Evolutionary conservation across 306 rosid genomes (phyloP).

Genomic region (Echinosophora koreensis): DNA sequence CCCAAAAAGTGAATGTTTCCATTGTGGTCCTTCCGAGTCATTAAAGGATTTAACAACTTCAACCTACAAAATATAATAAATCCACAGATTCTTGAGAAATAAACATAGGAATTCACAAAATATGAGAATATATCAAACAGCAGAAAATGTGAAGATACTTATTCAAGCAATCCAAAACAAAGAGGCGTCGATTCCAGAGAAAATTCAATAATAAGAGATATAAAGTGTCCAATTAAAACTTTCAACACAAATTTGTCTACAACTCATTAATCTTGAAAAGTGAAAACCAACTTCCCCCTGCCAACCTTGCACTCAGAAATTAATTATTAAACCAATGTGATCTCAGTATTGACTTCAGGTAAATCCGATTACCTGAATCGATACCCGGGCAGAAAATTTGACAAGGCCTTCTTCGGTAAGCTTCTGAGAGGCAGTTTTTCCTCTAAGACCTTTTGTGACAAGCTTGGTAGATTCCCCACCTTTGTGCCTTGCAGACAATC

Average conservation of each 20-base stretch:
- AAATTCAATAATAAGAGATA: slow-evolving; percentile 24
- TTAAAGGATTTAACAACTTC: slow-evolving; percentile 91
- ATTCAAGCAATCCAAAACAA: slow-evolving; percentile 18
- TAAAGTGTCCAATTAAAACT: slow-evolving; percentile 3
- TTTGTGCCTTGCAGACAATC: slow-evolving; percentile 83
- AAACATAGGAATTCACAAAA: slow-evolving; percentile 38
- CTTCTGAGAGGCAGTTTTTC: slow-evolving; percentile 82
- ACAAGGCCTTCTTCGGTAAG: slow-evolving; percentile 96
- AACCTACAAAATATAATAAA: slow-evolving; percentile 61
- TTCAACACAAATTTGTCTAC: slow-evolving; percentile 14
- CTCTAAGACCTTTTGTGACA: slow-evolving; percentile 81
- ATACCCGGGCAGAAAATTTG: slow-evolving; percentile 85
- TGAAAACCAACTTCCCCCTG: slow-evolving; percentile 10
- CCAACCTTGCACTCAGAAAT: slow-evolving; percentile 16
- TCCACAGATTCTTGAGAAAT: slow-evolving; percentile 40
- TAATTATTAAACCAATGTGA: slow-evolving; percentile 12
- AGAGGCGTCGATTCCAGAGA: slow-evolving; percentile 3
- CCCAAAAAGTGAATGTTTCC: slow-evolving; percentile 94
- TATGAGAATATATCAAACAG: slow-evolving; percentile 14
- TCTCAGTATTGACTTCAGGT: slow-evolving; percentile 28
- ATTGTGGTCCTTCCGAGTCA: slow-evolving; percentile 92
- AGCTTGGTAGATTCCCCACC: slow-evolving; percentile 87
- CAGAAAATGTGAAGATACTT: slow-evolving; percentile 23
- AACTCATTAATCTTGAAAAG: slow-evolving; percentile 17
- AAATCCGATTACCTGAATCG: slow-evolving; percentile 82